Base-by-base conservation (phyloP, 345 rosid species). In the Eucalyptus rudis region DNA sequence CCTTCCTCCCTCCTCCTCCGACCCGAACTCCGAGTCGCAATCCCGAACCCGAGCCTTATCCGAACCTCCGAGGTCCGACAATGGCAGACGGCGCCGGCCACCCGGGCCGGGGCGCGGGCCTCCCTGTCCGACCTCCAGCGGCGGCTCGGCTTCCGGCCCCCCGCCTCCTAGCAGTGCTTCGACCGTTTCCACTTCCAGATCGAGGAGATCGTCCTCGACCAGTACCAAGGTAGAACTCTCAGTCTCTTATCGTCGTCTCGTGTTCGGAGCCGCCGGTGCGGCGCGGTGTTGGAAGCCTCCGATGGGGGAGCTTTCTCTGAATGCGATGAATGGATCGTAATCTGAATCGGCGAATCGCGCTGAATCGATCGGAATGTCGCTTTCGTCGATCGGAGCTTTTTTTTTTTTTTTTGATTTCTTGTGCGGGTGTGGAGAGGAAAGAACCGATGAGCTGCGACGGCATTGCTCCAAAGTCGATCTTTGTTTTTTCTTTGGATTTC, bases 151-250 rank as follows among this genome's bases (percentile, higher is more conserved):
- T 89, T 93, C 66, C 51, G 8, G 13, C 90, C 86, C 36, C 76
- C 86, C 33, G 91, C 86, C 29, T 88, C 96, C 71, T 94, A 93
- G 25, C 91, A 93, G 9, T 96, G 95, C 90, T 95, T 96, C 87
- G 80, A 91, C 16, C 92, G 91, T 86, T 96, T 92, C 90, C 98
- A 97, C 90, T 97, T 96, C 91, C 95, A 89, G 93, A 96, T 97
- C 95, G 95, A 95, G 50, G 96, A 96, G 90, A 92, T 96, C 89
- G 50, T 92, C 79, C 90, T 97, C 86, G 96, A 95, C 79, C 98
- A 96, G 16, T 93, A 93, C 89, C 92, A 96, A 94, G 99, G 99
- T 96, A 33, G 5, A 8, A 2, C 49, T 22, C 14, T 20, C 58
- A 49, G 58, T 66, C 79, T 16, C 40, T 31, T 4, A 43, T 31